Percentiles rank a stretch among this genome's conserved stretches.
These are phyloP conservation scores for Aegilops sharonensis DNA, from an alignment of 176 grass and related monocot genomes.

Conservation along the genomic window DNA sequence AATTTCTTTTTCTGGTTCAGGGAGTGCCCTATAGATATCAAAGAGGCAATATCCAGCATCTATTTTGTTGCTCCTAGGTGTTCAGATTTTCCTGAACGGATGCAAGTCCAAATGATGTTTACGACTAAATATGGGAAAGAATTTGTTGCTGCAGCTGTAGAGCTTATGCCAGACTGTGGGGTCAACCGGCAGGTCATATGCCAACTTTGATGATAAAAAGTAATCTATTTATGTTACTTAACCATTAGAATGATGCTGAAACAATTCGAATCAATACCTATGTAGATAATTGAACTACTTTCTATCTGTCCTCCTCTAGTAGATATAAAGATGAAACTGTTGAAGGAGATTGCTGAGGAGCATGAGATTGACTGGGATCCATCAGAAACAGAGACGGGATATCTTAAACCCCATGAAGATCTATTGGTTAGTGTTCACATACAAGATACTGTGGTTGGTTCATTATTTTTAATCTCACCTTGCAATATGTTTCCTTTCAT, in stretches of 20 bases:
- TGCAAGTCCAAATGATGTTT: conserved; percentile 95
- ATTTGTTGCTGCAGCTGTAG: conserved; percentile 74
- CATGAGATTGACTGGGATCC: conserved; percentile 97
- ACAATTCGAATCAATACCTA: background rate
- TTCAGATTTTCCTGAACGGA: conserved; percentile 79
- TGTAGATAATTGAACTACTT: conserved; percentile 95
- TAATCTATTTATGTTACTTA: conserved; percentile 18
- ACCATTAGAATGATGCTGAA: conserved; percentile 1
- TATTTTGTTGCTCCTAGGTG: conserved; percentile 94
- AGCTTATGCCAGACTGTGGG: conserved; percentile 86
- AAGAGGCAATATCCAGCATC: conserved; percentile 97
- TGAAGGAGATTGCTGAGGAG: conserved; percentile 96
- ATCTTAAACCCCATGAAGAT: conserved; percentile 86
- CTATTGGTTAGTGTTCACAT: conserved; percentile 64
- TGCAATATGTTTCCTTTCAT: conserved; percentile 12
- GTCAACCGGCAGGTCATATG: conserved; percentile 90
- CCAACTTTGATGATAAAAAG: background rate
- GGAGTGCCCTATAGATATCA: conserved; percentile 92
- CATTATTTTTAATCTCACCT: conserved; percentile 17
- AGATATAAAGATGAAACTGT: conserved; percentile 80
- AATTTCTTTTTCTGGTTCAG: conserved; percentile 42
- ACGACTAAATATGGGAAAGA: conserved; percentile 87
- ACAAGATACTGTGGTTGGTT: conserved; percentile 9
- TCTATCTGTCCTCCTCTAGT: conserved; percentile 74
- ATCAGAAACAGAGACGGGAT: conserved; percentile 70